Evolutionary conservation across 179 eudicot genomes (phyloP).

Genomic region (Spergularia azorica): DNA sequence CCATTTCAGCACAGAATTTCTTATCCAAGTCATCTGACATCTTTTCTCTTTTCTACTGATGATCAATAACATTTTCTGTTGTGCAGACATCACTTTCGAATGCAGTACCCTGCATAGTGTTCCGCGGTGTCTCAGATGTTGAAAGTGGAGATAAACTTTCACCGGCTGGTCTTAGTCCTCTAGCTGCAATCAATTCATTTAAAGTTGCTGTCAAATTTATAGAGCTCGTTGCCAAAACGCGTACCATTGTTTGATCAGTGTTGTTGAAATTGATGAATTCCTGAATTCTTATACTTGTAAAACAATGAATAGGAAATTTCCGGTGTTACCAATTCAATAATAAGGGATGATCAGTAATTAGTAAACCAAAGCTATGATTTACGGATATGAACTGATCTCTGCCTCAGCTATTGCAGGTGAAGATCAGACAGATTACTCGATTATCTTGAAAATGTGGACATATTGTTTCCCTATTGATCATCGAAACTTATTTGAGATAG

Average conservation of each 20-base stretch:
- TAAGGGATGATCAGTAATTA: too few relatives aligned
- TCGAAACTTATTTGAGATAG: too few relatives aligned
- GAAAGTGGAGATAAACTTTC: slow-evolving; percentile 42
- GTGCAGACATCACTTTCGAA: slow-evolving; percentile 46
- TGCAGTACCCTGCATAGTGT: slow-evolving; percentile 51
- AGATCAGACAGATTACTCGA: too few relatives aligned
- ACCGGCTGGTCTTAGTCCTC: slow-evolving; percentile 26
- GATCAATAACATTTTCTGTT: not conserved
- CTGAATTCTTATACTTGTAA: not conserved
- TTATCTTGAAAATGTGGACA: too few relatives aligned
- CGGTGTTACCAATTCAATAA: too few relatives aligned
- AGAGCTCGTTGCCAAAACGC: slow-evolving; percentile 30
- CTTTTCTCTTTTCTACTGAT: too few relatives aligned
- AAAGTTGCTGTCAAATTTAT: slow-evolving; percentile 51
- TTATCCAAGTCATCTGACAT: too few relatives aligned
- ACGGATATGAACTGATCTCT: too few relatives aligned
- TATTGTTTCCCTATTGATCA: too few relatives aligned
- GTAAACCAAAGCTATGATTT: too few relatives aligned
- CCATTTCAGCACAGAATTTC: too few relatives aligned
- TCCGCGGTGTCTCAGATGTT: slow-evolving; percentile 59
- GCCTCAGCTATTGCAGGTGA: too few relatives aligned
- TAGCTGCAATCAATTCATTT: slow-evolving; percentile 56
- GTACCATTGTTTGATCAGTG: not conserved
- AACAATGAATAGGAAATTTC: not conserved
- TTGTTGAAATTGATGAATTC: not conserved